These are phyloP conservation scores for Capsella rubella DNA, from an alignment of 441 rosid species.

Conservation along the genomic window DNA sequence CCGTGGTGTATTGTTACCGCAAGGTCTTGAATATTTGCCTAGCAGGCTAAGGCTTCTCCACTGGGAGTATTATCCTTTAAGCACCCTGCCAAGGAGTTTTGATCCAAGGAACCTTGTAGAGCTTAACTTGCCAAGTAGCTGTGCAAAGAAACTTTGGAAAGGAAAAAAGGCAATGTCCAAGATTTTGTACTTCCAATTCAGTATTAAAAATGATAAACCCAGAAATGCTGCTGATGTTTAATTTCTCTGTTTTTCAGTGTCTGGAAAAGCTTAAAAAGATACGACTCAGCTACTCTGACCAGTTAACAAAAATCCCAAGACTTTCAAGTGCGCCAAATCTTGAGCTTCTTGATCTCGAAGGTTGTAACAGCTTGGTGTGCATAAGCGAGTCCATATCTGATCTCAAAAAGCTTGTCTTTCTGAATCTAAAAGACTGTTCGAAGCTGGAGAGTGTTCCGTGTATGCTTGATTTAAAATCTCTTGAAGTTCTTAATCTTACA, in stretches of 20 bases:
- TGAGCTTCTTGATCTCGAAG: constrained; percentile 38
- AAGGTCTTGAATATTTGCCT: constrained; percentile 32
- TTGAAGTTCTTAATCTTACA: constrained; percentile 36
- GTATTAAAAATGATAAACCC: background rate
- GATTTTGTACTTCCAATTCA: background rate
- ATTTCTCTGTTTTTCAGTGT: constrained; percentile 27
- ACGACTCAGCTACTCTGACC: constrained; percentile 24
- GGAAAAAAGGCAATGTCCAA: constrained; percentile 38
- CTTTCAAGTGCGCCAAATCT: constrained; percentile 39
- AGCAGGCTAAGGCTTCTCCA: constrained; percentile 41
- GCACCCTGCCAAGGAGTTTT: constrained; percentile 38
- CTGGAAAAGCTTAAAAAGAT: constrained; percentile 27
- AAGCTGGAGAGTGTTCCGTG: constrained; percentile 32
- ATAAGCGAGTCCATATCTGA: constrained; percentile 13
- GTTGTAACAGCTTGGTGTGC: constrained; percentile 24
- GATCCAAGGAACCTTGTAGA: constrained; percentile 41
- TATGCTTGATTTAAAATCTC: constrained; percentile 18
- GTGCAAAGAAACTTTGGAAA: constrained; percentile 40
- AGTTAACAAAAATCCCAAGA: constrained; percentile 32
- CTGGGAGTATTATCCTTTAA: constrained; percentile 46
- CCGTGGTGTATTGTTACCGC: background rate
- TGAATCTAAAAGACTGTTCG: constrained; percentile 27
- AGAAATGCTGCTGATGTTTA: background rate
- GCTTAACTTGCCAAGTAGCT: constrained; percentile 40
- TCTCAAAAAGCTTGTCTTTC: constrained; percentile 23